Evolutionary conservation across 164 flowering plant species (phyloP), one percentile per base, ranked within the genome.

Genomic region (Hamamelis virginiana): DNA sequence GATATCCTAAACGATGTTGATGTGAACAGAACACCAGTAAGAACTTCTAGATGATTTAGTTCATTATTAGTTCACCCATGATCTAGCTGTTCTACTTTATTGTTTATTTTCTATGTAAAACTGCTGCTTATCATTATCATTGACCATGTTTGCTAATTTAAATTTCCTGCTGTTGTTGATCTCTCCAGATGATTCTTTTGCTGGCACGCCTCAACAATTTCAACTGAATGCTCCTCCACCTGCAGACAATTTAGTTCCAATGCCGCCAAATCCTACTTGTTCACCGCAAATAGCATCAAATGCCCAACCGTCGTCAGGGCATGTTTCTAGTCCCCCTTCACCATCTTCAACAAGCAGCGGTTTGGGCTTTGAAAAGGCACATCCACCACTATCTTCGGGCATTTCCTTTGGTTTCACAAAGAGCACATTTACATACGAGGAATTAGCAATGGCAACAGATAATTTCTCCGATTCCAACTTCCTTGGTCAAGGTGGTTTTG

Each of bases 401-500:
- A 52, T 50, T 27, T 19, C 66, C 60, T 14, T 73, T 1, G 78
- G 77, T 52, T 44, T 62, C 53, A 63, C 78, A 5, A 67, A 68
- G 67, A 66, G 69, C 60, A 52, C 77, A 55, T 81, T 81, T 59
- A 69, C 80, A 23, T 80, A 72, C 58, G 83, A 83, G 53, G 87
- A 83, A 26, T 27, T 83, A 60, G 70, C 64, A 6, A 59, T 33
- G 21, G 85, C 85, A 45, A 83, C 87, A 51, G 48, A 76, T 65
- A 64, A 69, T 45, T 84, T 84, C 66, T 77, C 85, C 9, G 28
- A 62, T 33, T 50, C 62, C 9, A 82, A 81, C 53, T 73, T 84
- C 18, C 77, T 84, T 43, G 85, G 85, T 45, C 79, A 81, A 67
- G 87, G 87, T 27, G 82, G 85, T n/a, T 81, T 79, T 56, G 82